These are phyloP conservation scores for Euryodendron excelsum DNA, from an alignment of 148 eudicot species.

Conservation along the genomic window DNA sequence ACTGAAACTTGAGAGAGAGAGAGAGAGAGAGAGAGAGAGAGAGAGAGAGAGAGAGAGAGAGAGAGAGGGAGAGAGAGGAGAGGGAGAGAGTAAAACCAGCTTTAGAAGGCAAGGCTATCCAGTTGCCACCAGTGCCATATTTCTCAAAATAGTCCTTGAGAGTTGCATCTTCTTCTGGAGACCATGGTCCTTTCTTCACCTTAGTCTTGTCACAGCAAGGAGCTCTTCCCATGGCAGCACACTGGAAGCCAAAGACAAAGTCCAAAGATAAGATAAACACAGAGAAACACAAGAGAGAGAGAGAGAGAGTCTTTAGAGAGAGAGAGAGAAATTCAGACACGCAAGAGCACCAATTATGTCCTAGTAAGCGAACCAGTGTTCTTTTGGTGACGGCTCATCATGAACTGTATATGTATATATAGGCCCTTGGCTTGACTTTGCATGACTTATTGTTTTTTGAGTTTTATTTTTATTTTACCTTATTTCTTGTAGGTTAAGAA, in stretches of 20 bases:
- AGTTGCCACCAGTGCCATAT: conserved; percentile 66
- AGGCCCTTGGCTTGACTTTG: neutral
- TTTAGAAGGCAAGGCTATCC: conserved; percentile 68
- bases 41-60: neutral
- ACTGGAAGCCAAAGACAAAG: too few relatives aligned
- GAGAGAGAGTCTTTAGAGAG: conserved; percentile 11
- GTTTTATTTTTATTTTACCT: too few relatives aligned
- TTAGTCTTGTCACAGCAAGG: conserved; percentile 76
- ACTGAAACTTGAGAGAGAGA: too few relatives aligned
- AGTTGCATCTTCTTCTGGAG: conserved; percentile 70
- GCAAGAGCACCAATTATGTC: neutral
- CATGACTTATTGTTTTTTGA: neutral
- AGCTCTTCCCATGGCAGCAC: conserved; percentile 58
- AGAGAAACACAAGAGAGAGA: neutral
- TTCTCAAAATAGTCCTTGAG: conserved; percentile 50
- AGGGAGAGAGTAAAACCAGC: conserved; percentile 45
- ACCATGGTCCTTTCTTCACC: conserved; percentile 80
- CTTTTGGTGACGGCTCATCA: neutral
- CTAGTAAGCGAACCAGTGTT: neutral
- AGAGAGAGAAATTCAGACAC: neutral
- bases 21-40: neutral
- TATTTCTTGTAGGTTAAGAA: neutral
- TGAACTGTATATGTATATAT: neutral
- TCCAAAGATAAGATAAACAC: too few relatives aligned
- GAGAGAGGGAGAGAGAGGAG: neutral